These are phyloP conservation scores for Rhizophagus clarus DNA, from an alignment of 192 early-diverging fungal genomes.

Conservation along the genomic window DNA sequence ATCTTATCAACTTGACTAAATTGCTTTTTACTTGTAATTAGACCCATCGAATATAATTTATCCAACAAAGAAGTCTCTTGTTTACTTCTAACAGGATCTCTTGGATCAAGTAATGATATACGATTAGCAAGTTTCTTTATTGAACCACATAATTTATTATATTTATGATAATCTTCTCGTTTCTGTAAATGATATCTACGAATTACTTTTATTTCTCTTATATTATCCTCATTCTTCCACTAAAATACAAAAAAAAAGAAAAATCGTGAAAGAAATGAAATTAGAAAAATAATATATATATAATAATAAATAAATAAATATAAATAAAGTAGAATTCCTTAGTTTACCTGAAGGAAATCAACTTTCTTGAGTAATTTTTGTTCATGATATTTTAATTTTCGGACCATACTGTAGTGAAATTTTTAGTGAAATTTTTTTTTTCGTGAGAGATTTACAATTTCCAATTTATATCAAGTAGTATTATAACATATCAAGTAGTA, in stretches of 20 bases:
- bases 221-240: constrained; percentile 85
- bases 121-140: constrained; percentile 82
- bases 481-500: too few species aligned
- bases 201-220: constrained; percentile 86
- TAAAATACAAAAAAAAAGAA: constrained; percentile 18
- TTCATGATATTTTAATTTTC: constrained; percentile 92
- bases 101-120: constrained; percentile 82
- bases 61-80: constrained; percentile 80
- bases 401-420: constrained; percentile 33
- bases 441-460: too few species aligned
- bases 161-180: constrained; percentile 90
- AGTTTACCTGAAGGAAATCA: constrained; percentile 73
- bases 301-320: background rate
- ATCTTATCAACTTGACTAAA: constrained; percentile 81
- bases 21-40: constrained; percentile 75
- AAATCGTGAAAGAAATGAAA: background rate
- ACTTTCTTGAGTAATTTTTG: constrained; percentile 95
- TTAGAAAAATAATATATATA: background rate
- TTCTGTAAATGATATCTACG: constrained; percentile 86
- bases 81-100: constrained; percentile 75
- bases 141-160: constrained; percentile 80
- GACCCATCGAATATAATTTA: constrained; percentile 84
- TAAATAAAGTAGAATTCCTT: background rate
- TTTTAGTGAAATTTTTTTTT: too few species aligned
- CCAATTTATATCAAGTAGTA: too few species aligned